Percentiles rank a stretch among this genome's conserved stretches.
Evolutionary conservation across 805 yeast genomes (phyloP).

Genomic region (Yamadazyma kitorensis): DNA sequence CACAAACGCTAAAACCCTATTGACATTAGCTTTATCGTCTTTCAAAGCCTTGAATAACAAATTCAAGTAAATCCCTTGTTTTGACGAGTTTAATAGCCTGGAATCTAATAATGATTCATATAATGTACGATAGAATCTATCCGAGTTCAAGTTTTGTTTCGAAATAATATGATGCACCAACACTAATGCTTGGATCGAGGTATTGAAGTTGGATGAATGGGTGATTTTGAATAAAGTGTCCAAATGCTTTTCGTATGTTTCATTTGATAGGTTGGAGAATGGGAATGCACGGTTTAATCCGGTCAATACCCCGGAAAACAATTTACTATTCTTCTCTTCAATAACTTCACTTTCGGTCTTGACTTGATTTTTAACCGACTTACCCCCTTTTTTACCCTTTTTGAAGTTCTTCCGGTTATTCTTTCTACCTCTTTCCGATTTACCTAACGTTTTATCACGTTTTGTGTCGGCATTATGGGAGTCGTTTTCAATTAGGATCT

Average conservation of each 20-base stretch:
- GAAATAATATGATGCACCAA: conserved; percentile 77
- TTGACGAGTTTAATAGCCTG: conserved; percentile 80
- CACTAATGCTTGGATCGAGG: conserved; percentile 88
- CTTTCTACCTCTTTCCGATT: conserved; percentile 54
- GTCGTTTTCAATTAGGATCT: conserved; percentile 69
- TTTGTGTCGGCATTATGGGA: conserved; percentile 28
- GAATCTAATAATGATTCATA: conserved; percentile 88
- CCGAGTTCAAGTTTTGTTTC: conserved; percentile 53
- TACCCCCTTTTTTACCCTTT: conserved; percentile 86
- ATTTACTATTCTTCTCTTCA: conserved; percentile 79
- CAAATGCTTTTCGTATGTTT: conserved; percentile 70
- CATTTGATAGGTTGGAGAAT: conserved; percentile 71
- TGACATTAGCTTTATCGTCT: conserved; percentile 51
- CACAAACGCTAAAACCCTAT: conserved; percentile 82
- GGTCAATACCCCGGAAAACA: conserved; percentile 87
- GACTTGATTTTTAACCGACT: conserved; percentile 58
- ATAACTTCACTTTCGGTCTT: conserved; percentile 61
- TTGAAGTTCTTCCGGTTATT: conserved; percentile 65
- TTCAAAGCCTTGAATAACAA: conserved; percentile 80
- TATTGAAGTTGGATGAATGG: conserved; percentile 90
- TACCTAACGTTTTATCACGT: conserved; percentile 46
- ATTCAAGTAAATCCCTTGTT: conserved; percentile 89
- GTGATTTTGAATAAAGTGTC: conserved; percentile 86
- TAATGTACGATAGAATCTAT: conserved; percentile 80
- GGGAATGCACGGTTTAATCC: conserved; percentile 97